A percentile compares a stretch with the other conserved stretches of the same genome.
Evolutionary conservation across 805 yeast species (phyloP).

Genomic region (Yarrowia bubula): DNA sequence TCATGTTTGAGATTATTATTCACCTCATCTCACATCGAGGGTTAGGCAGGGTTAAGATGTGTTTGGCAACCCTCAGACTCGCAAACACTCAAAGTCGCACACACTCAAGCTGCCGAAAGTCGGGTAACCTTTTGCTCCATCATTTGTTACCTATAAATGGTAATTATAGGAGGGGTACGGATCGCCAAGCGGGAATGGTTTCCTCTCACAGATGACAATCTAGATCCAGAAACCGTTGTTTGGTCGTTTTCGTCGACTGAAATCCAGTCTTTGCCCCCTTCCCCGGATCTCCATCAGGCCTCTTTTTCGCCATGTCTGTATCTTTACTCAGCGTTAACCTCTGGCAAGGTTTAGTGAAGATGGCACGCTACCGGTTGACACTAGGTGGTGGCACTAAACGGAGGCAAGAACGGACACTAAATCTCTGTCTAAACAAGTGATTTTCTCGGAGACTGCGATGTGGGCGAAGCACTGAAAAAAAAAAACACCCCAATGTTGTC

Average conservation of each 20-base stretch:
- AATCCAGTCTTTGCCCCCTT: no score
- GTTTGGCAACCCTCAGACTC: no score
- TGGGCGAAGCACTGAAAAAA: neutral
- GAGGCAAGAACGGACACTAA: neutral
- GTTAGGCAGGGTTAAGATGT: neutral
- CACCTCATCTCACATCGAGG: neutral
- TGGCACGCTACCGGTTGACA: constrained; percentile 14
- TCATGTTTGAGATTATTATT: neutral
- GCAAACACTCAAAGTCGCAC: no score
- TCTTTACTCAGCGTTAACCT: neutral
- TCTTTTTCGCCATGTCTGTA: neutral
- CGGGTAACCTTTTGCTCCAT: no score
- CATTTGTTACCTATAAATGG: neutral
- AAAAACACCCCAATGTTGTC: neutral
- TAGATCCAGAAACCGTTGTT: no score
- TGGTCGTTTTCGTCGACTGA: no score
- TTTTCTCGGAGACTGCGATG: constrained; percentile 1
- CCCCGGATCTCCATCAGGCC: neutral
- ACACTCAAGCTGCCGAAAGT: no score
- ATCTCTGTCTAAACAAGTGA: neutral
- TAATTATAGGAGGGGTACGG: neutral
- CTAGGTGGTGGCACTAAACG: constrained; percentile 3
- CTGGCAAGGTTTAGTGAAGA: constrained; percentile 8
- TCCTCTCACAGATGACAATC: no score
- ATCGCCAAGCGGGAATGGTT: neutral